Percentiles rank a stretch among this genome's conserved stretches.
Conservation (phyloP, 2,329 filamentous ascomycete species). For the Trichoderma sp. region DNA sequence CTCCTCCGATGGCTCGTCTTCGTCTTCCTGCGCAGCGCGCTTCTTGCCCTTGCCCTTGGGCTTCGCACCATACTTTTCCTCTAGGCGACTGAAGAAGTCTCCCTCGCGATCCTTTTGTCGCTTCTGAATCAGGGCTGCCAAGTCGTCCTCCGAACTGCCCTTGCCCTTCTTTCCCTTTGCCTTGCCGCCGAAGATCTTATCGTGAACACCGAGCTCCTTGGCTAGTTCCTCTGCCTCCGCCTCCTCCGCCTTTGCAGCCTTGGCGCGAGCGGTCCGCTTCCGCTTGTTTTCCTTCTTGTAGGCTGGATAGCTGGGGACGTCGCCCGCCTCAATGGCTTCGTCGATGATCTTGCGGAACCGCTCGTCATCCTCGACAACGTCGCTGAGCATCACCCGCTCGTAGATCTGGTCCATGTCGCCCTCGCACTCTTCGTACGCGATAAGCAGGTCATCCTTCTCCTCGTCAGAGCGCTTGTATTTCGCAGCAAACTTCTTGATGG, state of each 20-base stretch:
- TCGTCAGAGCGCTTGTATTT: conserved; percentile 86
- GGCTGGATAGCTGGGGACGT: conserved; percentile 65
- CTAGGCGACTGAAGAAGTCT: conserved; percentile 71
- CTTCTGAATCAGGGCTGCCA: conserved; percentile 75
- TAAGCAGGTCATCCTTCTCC: conserved; percentile 76
- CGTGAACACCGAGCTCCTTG: conserved; percentile 73
- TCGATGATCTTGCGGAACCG: conserved; percentile 82
- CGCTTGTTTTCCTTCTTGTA: conserved; percentile 76
- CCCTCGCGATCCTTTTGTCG: conserved; percentile 65
- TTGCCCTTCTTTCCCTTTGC: conserved; percentile 50
- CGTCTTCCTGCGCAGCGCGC: conserved; percentile 54
- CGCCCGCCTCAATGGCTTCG: conserved; percentile 70
- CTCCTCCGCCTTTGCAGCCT: conserved; percentile 66
- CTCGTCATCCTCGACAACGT: conserved; percentile 80
- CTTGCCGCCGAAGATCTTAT: conserved; percentile 63
- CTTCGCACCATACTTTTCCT: conserved; percentile 69
- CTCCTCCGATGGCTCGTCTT: conserved; percentile 64
- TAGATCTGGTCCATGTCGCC: conserved; percentile 80
- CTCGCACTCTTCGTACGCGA: conserved; percentile 70
- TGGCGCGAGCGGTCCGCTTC: conserved; percentile 60
- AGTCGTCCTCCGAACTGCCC: conserved; percentile 52
- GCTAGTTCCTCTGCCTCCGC: conserved; percentile 74
- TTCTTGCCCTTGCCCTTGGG: conserved; percentile 58
- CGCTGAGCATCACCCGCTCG: conserved; percentile 81
- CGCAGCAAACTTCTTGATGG: conserved; percentile 73